These are phyloP conservation scores for Podospora pseudopauciseta DNA, from an alignment of 495 filamentous ascomycete species.

Conservation along the genomic window DNA sequence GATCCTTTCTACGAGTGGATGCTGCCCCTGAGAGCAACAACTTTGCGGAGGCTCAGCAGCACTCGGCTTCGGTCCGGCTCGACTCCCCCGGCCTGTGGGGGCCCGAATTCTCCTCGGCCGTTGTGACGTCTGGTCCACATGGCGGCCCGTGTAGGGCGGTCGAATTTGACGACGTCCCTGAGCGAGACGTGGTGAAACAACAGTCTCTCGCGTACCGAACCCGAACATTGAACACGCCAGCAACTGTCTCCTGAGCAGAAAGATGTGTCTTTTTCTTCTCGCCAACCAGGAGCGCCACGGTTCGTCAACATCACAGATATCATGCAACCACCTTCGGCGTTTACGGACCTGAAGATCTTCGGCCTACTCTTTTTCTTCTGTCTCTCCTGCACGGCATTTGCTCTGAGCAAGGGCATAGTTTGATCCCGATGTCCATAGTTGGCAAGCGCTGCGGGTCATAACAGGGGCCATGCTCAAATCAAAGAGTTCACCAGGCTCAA, in stretches of 20 bases:
- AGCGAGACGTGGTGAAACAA: background rate
- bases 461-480: background rate
- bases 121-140: background rate
- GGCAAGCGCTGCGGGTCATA: background rate
- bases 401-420: background rate
- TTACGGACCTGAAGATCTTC: background rate
- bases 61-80: background rate
- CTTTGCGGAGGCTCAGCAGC: background rate
- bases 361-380: background rate
- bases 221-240: background rate
- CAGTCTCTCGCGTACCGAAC: background rate
- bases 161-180: background rate
- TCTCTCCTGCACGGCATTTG: slow-evolving; percentile 8
- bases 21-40: background rate
- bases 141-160: background rate
- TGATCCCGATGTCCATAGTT: background rate
- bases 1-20: background rate
- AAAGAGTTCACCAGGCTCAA: background rate
- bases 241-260: no score
- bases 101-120: background rate
- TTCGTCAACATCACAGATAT: background rate
- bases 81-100: background rate
- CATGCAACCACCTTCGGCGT: background rate
- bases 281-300: background rate
- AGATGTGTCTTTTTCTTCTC: no score